Base-by-base conservation (phyloP, 352 stramenopile genomes). In the Phytopythium mirpurense region DNA sequence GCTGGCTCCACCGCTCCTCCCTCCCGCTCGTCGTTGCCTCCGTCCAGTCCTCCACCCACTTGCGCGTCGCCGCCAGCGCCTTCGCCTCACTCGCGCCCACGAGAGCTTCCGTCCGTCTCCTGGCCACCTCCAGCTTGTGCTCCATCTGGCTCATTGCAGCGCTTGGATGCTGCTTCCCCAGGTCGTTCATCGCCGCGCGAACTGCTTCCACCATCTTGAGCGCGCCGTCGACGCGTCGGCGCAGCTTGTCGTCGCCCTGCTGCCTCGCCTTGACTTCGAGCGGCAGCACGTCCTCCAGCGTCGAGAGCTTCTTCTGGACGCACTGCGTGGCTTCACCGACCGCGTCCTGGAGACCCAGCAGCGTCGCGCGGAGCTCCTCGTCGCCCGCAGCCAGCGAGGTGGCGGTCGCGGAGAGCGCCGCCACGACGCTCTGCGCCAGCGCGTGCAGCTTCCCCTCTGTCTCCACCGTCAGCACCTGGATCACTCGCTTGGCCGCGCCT, bases 231-330 rank as follows among this genome's bases (percentile, higher is more conserved):
- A 90, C 35, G 14, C 73, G 75, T 7, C 45, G 49, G 16, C 58
- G 55, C 1, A 91, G 59, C 46, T 77, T 83, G 11, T 86, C 78
- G 45, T 88, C 63, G 51, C 71, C 57, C 44, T 77, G 72, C 53
- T 88, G 78, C 16, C 78, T 58, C 9, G 78, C 75, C 55, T 74
- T 64, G 24, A 88, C 76, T 29, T 91, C 78, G 47, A 89, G 55
- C 8, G 71, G 76, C 29, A 91, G 54, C 26, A 83, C 70, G 51
- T 83, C 72, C 60, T 91, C 78, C 2, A 91, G 48, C 18, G 70
- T 75, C 37, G 51, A 51, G 2, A 88, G 29, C 40, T 83, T 82
- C 11, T 49, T 58, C 41, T 88, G 77, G 5, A 86, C 51, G 27
- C 42, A 50, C 4, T 56, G 54, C 7, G 74, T 58, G 12, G 75